Evolutionary conservation across 805 yeast species (phyloP), one percentile per base, ranked within the genome.

Genomic region (Hanseniaspora thailandica): DNA sequence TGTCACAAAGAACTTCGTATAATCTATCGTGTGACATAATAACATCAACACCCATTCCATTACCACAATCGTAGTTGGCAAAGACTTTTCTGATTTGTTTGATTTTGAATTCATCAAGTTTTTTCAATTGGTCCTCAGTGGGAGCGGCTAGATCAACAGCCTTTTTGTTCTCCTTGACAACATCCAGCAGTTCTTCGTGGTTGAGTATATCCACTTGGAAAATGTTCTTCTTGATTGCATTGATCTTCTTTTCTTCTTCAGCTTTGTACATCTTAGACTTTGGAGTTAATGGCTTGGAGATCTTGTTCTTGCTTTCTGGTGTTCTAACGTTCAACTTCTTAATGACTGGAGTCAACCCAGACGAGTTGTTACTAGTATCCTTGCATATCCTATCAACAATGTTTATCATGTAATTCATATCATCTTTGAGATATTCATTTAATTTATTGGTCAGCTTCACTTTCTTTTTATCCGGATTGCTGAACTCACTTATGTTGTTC

Each of bases 11-110:
- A n/a, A 50, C 45, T 13, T 44, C 44, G 39, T 50, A 50, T 22
- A 50, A n/a, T 26, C 54, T 17, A 15, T 33, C 46, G 17, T 43
- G 47, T 13, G 54, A 50, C 20, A 50, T 20, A 13, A 50, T 44
- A 19, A 50, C 54, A 20, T 50, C 30, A 19, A 31, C 33, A 8
- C 54, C 54, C 38, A 50, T 9, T 33, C 54, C 54, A 35, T 36
- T 41, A 2, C 54, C 54, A 12, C 30, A 15, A 19, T 50, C 54
- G 13, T 50, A 50, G 25, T 50, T 50, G 17, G 22, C 26, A 19
- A 50, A 50, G 6, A 50, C 17, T 30, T 50, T 50, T 10, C 34
- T 17, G 26, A 50, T 50, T 30, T 50, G 47, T 9, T 17, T 43
- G 5, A 40, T 5, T 15, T 35, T 50, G 15, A 43, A 19, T 12